Evolutionary conservation across 148 eudicot genomes (phyloP).

Genomic region (Camellia sinensis): DNA sequence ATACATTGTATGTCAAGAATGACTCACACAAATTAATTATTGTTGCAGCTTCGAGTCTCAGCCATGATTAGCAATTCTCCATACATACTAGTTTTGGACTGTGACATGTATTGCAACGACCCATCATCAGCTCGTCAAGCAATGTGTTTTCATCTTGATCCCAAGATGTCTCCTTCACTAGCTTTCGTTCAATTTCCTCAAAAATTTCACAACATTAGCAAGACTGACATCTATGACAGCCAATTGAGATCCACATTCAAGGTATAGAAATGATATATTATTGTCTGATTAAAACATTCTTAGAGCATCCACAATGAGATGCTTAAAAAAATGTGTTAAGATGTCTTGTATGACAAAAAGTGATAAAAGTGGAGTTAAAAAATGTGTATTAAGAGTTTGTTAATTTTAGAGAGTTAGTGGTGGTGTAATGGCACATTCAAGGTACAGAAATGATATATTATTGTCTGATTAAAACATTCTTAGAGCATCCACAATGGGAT

Average conservation of each 20-base stretch:
- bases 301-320: too few relatives aligned
- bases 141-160: slow-evolving; percentile 70
- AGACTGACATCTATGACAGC: slow-evolving; percentile 55
- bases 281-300: too few relatives aligned
- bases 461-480: too few relatives aligned
- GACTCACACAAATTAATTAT: not conserved
- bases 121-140: slow-evolving; percentile 55
- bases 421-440: too few relatives aligned
- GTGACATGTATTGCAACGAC: slow-evolving; percentile 71
- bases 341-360: too few relatives aligned
- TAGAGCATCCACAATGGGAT: too few relatives aligned
- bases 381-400: too few relatives aligned
- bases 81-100: slow-evolving; percentile 50
- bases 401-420: too few relatives aligned
- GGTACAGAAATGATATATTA: not conserved
- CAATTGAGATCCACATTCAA: slow-evolving; percentile 17
- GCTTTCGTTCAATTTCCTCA: slow-evolving; percentile 65
- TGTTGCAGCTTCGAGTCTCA: slow-evolving; percentile 57
- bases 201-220: slow-evolving; percentile 35
- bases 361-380: too few relatives aligned
- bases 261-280: not conserved
- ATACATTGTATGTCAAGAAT: too few relatives aligned
- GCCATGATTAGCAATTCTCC: slow-evolving; percentile 53
- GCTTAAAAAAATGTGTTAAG: too few relatives aligned
- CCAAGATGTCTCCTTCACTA: slow-evolving; percentile 33